Base-by-base conservation (phyloP, 1,139 yeast species). In the Zygoascus meyerae region DNA sequence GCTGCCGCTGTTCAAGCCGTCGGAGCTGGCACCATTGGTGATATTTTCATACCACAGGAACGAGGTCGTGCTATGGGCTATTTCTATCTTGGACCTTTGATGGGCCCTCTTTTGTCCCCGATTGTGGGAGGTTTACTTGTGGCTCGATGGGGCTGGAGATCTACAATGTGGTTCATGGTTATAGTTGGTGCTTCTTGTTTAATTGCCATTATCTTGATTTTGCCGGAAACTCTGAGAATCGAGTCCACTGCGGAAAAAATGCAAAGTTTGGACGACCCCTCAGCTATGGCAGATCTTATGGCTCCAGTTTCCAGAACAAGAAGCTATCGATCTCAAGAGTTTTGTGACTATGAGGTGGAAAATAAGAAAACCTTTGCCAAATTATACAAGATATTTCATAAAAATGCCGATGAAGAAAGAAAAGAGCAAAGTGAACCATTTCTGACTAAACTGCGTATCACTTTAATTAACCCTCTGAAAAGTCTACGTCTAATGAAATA, bases 11-110 rank as follows among this genome's bases (percentile, higher is more conserved):
- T 86, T 0, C 95, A 86, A 63, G 79, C 94, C 2, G 87, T 86
- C 5, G 95, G 95, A 1, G 95, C 95, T 0, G 95, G 95, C 2
- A 85, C 95, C 0, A 79, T 87, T 39, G 77, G 86, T 14, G 96
- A 87, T 60, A 64, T 87, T 34, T 87, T 72, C 59, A 68, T 74
- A 2, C 81, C 83, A 3, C 77, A 79, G 36, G 77, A 82, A 54
- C 73, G 95, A 58, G 95, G 95, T 1, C 64, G 73, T 5, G 94
- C 94, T 10, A 77, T 87, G 81, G 95, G 95, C 0, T 71, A 79
- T 54, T 87, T 79, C 57, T 87, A 86, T 60, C 68, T 86, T 40
- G 95, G 95, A 0, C 89, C 95, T 0, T 71, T 87, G 38, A 73
- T 82, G 61, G 95, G 95, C 0, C 95, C 95, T 0, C 71, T 87